Conservation (phyloP, 495 filamentous ascomycete genomes). For the Trichoderma gamsii region DNA sequence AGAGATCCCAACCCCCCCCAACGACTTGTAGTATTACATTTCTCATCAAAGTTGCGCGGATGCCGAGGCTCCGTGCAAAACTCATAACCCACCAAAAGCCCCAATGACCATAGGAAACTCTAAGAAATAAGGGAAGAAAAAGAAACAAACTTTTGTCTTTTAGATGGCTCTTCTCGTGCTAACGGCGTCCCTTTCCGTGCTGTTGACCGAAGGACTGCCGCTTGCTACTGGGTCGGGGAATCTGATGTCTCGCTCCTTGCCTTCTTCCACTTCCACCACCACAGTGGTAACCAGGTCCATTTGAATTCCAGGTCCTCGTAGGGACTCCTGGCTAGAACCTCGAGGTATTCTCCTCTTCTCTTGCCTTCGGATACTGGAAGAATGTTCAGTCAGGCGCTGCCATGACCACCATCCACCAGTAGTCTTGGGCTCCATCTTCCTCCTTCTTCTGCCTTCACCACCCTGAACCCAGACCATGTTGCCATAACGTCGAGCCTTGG, state of each 20-base stretch:
- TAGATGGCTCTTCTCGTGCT: background rate
- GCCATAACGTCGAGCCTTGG: constrained; percentile 32
- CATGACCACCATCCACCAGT: constrained; percentile 16
- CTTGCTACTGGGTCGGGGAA: constrained; percentile 10
- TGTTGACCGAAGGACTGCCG: constrained; percentile 14
- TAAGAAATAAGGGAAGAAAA: background rate
- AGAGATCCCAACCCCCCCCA: background rate
- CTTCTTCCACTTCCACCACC: constrained; percentile 29
- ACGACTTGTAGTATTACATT: background rate
- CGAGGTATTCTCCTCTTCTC: constrained; percentile 19
- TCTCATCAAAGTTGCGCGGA: background rate
- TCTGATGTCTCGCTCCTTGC: constrained; percentile 15
- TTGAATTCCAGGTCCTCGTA: constrained; percentile 35
- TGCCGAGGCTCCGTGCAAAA: background rate
- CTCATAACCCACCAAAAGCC: background rate
- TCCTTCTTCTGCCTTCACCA: constrained; percentile 20
- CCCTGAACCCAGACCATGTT: constrained; percentile 44
- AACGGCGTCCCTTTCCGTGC: constrained; percentile 13
- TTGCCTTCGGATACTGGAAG: constrained; percentile 16
- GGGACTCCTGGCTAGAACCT: constrained; percentile 26
- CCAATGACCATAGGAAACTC: background rate
- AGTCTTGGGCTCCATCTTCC: constrained; percentile 22
- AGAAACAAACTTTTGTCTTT: background rate
- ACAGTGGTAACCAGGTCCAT: constrained; percentile 39
- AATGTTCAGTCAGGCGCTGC: constrained; percentile 18